phyloP scores from a whole-genome alignment of 208 protist genomes.

The Porcisia hertigi region DNA sequence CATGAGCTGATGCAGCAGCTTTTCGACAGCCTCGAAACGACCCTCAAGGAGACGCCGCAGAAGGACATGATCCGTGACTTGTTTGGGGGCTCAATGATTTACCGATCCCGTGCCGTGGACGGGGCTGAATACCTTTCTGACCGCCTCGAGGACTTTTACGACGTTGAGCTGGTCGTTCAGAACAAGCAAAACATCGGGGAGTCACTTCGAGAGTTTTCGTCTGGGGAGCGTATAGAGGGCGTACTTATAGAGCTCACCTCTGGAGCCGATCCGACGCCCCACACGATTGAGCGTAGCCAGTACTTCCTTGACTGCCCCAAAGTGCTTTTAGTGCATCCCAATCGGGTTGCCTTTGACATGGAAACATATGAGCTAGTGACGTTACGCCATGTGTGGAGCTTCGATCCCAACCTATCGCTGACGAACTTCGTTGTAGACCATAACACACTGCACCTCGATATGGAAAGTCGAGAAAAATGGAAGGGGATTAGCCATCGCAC shows the following conservation, averaged over 20 bases:
- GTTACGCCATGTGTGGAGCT: constrained; percentile 83
- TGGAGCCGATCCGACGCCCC: constrained; percentile 39
- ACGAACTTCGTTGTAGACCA: constrained; percentile 48
- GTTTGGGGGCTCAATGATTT: constrained; percentile 74
- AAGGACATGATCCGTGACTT: constrained; percentile 72
- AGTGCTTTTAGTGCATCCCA: constrained; percentile 90
- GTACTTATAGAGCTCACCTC: constrained; percentile 70
- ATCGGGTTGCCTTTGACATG: constrained; percentile 87
- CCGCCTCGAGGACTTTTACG: constrained; percentile 83
- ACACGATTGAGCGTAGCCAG: constrained; percentile 78
- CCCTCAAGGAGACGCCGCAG: constrained; percentile 72
- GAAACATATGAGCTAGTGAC: constrained; percentile 74
- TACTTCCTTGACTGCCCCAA: constrained; percentile 77
- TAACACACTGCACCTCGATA: constrained; percentile 42
- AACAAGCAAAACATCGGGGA: constrained; percentile 70
- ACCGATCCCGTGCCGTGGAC: constrained; percentile 74
- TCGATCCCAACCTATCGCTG: constrained; percentile 64
- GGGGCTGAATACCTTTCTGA: constrained; percentile 65
- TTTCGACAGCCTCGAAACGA: constrained; percentile 79
- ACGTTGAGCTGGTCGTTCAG: constrained; percentile 89
- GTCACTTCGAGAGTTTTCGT: constrained; percentile 66
- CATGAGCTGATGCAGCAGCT: constrained; percentile 89
- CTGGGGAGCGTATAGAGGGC: constrained; percentile 84
- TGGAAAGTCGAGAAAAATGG: constrained; percentile 51
- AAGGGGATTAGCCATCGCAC: constrained; percentile 17